A percentile compares a stretch with the other conserved stretches of the same genome.
phyloP scores from a whole-genome alignment of 495 filamentous ascomycete genomes.

The Symbiotaphrina buchneri region DNA sequence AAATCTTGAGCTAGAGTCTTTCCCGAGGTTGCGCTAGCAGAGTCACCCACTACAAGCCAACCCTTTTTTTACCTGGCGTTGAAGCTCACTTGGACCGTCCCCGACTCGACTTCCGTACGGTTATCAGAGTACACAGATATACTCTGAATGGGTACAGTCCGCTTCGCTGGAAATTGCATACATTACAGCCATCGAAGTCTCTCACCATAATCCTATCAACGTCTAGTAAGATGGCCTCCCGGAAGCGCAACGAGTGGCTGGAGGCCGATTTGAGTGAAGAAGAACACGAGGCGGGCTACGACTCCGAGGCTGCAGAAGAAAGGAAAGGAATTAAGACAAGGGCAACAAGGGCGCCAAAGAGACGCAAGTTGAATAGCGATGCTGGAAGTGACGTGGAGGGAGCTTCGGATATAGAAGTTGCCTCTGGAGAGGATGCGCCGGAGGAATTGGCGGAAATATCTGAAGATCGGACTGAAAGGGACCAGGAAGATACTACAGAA shows the following conservation, averaged over 20 bases:
- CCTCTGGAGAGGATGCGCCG: not conserved
- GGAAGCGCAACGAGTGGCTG: constrained; percentile 2
- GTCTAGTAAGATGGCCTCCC: constrained; percentile 1
- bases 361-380: constrained; percentile 1
- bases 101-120: too few relatives aligned
- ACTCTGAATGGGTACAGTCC: too few relatives aligned
- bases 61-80: too few relatives aligned
- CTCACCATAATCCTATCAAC: too few relatives aligned
- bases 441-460: not conserved
- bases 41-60: not conserved
- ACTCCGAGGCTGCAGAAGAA: not conserved
- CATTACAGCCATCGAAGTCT: too few relatives aligned
- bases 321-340: constrained; percentile 1
- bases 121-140: too few relatives aligned
- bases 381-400: not conserved
- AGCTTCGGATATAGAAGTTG: not conserved
- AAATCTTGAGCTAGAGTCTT: too few relatives aligned
- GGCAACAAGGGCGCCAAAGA: constrained; percentile 1
- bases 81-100: too few relatives aligned
- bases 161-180: not conserved
- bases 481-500: not conserved
- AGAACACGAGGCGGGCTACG: not conserved
- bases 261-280: constrained; percentile 2
- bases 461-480: not conserved
- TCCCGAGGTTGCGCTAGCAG: not conserved